Conservation (phyloP, 345 rosid genomes). For the Ceriops zippeliana region DNA sequence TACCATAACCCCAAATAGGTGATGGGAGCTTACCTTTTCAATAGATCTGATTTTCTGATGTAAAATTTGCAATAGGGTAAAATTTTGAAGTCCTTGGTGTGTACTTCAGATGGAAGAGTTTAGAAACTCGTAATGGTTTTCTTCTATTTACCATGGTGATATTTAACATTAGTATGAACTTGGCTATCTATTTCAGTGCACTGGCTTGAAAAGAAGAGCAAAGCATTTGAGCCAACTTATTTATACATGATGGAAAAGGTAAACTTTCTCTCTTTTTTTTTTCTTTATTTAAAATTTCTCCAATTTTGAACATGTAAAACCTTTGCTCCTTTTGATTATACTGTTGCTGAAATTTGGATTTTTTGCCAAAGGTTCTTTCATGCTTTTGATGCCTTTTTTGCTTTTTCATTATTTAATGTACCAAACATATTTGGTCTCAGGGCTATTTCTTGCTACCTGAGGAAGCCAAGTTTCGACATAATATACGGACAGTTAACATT, state of each 20-base stretch:
- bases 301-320: neutral
- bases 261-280: neutral
- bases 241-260: slow-evolving; percentile 96
- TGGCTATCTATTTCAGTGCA: slow-evolving; percentile 50
- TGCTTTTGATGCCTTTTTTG: neutral
- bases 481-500: slow-evolving; percentile 70
- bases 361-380: neutral
- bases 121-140: neutral
- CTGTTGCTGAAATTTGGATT: neutral
- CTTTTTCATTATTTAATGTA: slow-evolving; percentile 3
- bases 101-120: neutral
- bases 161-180: slow-evolving; percentile 9
- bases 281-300: neutral
- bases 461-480: slow-evolving; percentile 77
- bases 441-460: slow-evolving; percentile 95
- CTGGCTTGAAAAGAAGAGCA: slow-evolving; percentile 76
- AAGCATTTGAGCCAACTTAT: slow-evolving; percentile 86
- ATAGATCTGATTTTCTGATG: neutral
- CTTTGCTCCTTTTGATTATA: slow-evolving; percentile 8
- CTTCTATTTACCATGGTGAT: neutral
- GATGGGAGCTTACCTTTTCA: neutral
- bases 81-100: neutral
- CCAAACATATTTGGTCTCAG: slow-evolving; percentile 32
- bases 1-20: neutral
- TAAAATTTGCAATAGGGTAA: neutral